Percentiles rank a stretch among this genome's conserved stretches.
Conservation (phyloP, 257 asterid species). For the Forsythia suspensa region DNA sequence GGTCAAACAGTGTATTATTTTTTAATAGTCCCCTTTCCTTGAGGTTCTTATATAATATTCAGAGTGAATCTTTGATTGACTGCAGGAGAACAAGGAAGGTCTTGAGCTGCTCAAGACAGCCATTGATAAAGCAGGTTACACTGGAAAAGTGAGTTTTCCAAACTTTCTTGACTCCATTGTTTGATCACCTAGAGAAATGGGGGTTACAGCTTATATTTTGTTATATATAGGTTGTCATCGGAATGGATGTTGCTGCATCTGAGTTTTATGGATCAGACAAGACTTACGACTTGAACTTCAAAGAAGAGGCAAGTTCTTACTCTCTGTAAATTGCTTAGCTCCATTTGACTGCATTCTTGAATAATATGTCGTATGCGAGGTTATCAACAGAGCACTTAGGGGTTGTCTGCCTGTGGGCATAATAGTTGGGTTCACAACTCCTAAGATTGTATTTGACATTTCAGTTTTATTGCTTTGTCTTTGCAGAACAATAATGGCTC, state of each 20-base stretch:
- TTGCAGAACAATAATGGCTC: conserved; percentile 80
- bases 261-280: conserved; percentile 81
- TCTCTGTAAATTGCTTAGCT: background rate
- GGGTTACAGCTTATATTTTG: background rate
- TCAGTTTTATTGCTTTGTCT: background rate
- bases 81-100: conserved; percentile 96
- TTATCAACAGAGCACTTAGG: background rate
- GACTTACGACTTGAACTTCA: conserved; percentile 90
- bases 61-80: conserved; percentile 3
- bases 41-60: conserved; percentile 13
- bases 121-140: conserved; percentile 91
- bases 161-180: background rate
- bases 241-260: conserved; percentile 99
- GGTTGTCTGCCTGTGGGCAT: background rate
- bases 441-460: background rate
- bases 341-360: conserved; percentile 1
- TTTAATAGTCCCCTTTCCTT: conserved; percentile 12
- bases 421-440: background rate
- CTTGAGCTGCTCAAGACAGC: conserved; percentile 97
- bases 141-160: conserved; percentile 56
- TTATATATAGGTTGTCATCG: conserved; percentile 74
- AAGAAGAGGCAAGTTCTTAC: conserved; percentile 68
- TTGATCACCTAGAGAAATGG: background rate
- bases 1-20: conserved; percentile 33
- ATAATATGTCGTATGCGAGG: background rate